phyloP scores from a whole-genome alignment of 441 rosid genomes.

The Populus hybrid region DNA sequence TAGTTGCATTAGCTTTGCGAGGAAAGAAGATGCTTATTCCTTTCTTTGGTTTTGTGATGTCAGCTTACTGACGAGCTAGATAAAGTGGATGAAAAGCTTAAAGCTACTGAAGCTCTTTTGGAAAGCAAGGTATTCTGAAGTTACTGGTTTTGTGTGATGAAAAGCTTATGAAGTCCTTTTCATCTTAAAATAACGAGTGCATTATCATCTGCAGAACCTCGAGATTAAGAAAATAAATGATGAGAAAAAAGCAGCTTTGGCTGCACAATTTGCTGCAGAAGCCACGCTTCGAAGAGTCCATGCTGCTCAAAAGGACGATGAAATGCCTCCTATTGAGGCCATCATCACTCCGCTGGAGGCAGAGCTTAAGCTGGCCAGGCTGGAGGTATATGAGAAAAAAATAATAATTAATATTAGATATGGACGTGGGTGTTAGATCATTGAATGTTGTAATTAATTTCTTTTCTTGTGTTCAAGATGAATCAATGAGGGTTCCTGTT shows the following conservation, averaged over 20 bases:
- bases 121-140: constrained; percentile 63
- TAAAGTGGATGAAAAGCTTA: constrained; percentile 61
- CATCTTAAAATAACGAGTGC: neutral
- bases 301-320: constrained; percentile 97
- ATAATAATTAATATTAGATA: neutral
- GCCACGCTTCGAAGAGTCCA: constrained; percentile 95
- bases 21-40: neutral
- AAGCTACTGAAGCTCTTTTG: constrained; percentile 53
- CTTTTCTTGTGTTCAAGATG: neutral
- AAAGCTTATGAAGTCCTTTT: neutral
- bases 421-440: neutral
- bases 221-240: constrained; percentile 85
- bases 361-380: constrained; percentile 82
- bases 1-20: neutral
- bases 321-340: constrained; percentile 97
- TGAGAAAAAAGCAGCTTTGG: constrained; percentile 83
- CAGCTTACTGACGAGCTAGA: constrained; percentile 70
- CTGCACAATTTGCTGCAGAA: constrained; percentile 98
- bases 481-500: neutral
- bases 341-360: constrained; percentile 91
- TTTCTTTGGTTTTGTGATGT: constrained; percentile 12
- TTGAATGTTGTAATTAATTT: neutral
- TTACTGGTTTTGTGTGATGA: neutral
- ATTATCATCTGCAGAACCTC: constrained; percentile 54
- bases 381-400: constrained; percentile 32